phyloP scores from a whole-genome alignment of 139 green algal species.

The Mesotaenium endlicherianum region DNA sequence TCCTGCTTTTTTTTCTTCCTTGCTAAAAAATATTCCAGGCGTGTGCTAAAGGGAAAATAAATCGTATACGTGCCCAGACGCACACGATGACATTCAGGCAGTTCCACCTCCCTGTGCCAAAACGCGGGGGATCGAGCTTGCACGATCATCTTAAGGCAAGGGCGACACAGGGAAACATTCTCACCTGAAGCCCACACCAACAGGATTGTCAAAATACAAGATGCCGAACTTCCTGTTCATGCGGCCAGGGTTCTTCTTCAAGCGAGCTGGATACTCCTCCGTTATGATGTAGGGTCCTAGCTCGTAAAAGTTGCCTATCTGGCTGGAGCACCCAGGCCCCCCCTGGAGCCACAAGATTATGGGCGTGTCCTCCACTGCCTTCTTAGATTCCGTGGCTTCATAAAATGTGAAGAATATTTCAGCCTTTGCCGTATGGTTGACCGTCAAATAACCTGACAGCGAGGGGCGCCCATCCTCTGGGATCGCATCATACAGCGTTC shows the following conservation, averaged over 20 bases:
- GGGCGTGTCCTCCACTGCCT: conserved; percentile 21
- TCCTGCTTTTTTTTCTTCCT: no score
- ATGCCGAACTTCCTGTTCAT: conserved; percentile 49
- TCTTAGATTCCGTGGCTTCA: conserved; percentile 1
- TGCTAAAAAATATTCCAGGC: no score
- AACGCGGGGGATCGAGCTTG: not conserved
- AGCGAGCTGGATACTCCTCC: not conserved
- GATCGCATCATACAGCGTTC: no score
- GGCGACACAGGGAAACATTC: not conserved
- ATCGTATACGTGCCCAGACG: no score
- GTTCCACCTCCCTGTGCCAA: no score
- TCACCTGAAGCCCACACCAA: conserved; percentile 42
- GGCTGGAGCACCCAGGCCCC: conserved; percentile 51
- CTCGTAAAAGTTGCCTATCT: conserved; percentile 57
- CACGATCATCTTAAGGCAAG: not conserved
- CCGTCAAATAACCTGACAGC: conserved; percentile 10
- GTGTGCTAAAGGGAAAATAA: no score
- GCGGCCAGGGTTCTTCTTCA: conserved; percentile 50
- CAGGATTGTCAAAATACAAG: conserved; percentile 42
- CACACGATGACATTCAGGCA: no score
- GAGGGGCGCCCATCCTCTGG: not conserved
- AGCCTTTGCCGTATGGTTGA: not conserved
- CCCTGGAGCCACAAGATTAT: conserved; percentile 60
- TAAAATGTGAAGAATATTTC: conserved; percentile 30
- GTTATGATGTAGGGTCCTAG: conserved; percentile 39